Base-by-base conservation (phyloP, 2,329 filamentous ascomycete species). In the Fusarium vanettenii region DNA sequence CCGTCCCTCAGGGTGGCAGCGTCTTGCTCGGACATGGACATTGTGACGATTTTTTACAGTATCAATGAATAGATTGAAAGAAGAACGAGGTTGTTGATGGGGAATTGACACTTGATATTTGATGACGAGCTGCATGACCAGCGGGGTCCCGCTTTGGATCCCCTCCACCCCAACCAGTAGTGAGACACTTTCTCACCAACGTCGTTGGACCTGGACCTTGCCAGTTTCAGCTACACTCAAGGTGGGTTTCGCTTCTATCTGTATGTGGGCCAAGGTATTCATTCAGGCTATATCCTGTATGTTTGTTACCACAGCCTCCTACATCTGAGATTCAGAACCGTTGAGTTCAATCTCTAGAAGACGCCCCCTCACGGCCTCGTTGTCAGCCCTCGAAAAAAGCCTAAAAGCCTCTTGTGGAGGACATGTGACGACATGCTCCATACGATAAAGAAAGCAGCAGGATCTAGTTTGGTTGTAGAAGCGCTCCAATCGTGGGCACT, bases 11-110 rank as follows among this genome's bases (percentile, higher is more conserved):
- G 18, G 20, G 9, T 20, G 22, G 43, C 22, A 31, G 60, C 31
- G 29, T 63, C 60, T 35, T 20, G 13, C n/a, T 20, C 20, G 20
- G 60, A 63, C 60, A 63, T 63, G 29, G 60, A 63, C 60, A 63
- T 63, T 9, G 52, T 63, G 33, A 5, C 33, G 11, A 2, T 35
- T 22, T 52, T 10, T 20, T 20, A 27, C 2, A 16, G 5, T 16
- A 8, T 5, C 2, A 20, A 5, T 20, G 18, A 20, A 18, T 7
- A 52, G 37, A 60, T 48, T 45, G 16, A 48, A 35, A 20, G 27
- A n/a, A 1, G 16, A 16, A 22, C 2, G 7, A 29, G n/a, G 6
- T 29, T 5, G 2, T 8, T 14, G 45, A 52, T 16, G 31, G 25
- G 22, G 22, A 52, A 4, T 62, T 37, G 22, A 18, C 7, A 22